Evolutionary conservation across 2,329 filamentous ascomycete genomes (phyloP), one percentile per base, ranked within the genome.

Genomic region (Pseudocercospora pini-densiflorae): DNA sequence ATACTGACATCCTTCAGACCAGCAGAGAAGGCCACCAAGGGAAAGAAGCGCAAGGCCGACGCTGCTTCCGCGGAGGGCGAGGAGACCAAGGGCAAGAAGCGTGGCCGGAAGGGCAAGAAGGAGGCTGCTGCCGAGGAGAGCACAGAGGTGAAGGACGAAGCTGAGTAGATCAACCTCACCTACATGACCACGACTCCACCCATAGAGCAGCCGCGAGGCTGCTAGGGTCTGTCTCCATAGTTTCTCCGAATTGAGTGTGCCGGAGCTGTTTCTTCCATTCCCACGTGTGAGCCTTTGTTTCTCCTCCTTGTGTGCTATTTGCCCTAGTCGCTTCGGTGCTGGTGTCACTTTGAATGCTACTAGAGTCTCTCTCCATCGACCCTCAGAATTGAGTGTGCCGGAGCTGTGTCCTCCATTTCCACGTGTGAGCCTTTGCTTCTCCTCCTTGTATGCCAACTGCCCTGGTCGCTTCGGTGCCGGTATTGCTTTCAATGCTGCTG

Each of bases 101-200:
- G 68, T 66, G 51, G 65, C 65, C 49, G 23, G 24, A 70, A 79
- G 53, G 70, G 79, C 12, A 83, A 84, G 72, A 80, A 80, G 24
- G 75, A 77, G 8, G 59, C 60, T 1, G 47, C 9, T 23, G 65
- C 74, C 14, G 66, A 67, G 23, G 80, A 78, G 68, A 78, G 79
- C 66, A 83, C 86, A 69, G 80, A 80, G 65, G 83, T 81, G 1
- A 78, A 85, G 33, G 83, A 86, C 64, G 82, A 85, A 47, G 5
- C n/a, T 1, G 51, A 51, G 23, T 31, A 27, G 12, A 31, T 19
- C 2, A 12, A 31, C 51, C 51, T 55, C 51, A 55, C 51, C 6
- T n/a, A 12, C 16, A 31, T 27, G 1, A 33, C 16, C 12, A 55
- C 9, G 21, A 51, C 47, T 51, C 47, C 19, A 23, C 19, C 1